phyloP scores from a whole-genome alignment of 306 rosid genomes.

The Dryas drummondii region DNA sequence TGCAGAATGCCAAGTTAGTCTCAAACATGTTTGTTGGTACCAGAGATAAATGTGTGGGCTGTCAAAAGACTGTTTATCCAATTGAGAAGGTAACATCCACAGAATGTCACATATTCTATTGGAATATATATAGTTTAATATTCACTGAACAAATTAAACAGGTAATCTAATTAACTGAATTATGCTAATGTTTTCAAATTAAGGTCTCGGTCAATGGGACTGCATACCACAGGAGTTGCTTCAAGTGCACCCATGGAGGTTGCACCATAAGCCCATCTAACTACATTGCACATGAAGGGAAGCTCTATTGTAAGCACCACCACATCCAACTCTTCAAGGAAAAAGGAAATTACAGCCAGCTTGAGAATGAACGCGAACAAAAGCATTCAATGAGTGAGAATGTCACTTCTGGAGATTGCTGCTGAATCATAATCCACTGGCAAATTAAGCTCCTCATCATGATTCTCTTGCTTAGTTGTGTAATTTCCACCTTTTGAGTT shows the following conservation, averaged over 20 bases:
- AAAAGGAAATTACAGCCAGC: constrained; percentile 77
- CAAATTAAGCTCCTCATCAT: no score
- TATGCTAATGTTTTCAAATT: background rate
- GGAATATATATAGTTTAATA: no score
- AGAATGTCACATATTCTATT: background rate
- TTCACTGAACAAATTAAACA: no score
- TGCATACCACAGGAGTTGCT: constrained; percentile 66
- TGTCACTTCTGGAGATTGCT: constrained; percentile 26
- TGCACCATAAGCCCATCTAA: constrained; percentile 69
- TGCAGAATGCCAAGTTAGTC: constrained; percentile 52
- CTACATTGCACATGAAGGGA: constrained; percentile 70
- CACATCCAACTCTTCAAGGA: constrained; percentile 82
- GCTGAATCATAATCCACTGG: constrained; percentile 20
- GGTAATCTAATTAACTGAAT: background rate
- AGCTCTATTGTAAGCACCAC: constrained; percentile 80
- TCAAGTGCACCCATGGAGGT: constrained; percentile 78
- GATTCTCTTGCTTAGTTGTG: constrained; percentile 7
- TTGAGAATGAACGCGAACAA: constrained; percentile 40
- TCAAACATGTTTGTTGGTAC: constrained; percentile 66
- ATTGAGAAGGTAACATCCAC: constrained; percentile 58
- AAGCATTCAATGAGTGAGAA: constrained; percentile 14
- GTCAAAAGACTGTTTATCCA: constrained; percentile 75
- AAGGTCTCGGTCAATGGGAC: constrained; percentile 61
- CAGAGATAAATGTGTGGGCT: constrained; percentile 68
- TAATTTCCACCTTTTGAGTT: background rate